These are phyloP conservation scores for Monascus purpureus DNA, from an alignment of 495 filamentous ascomycete genomes.

Conservation along the genomic window DNA sequence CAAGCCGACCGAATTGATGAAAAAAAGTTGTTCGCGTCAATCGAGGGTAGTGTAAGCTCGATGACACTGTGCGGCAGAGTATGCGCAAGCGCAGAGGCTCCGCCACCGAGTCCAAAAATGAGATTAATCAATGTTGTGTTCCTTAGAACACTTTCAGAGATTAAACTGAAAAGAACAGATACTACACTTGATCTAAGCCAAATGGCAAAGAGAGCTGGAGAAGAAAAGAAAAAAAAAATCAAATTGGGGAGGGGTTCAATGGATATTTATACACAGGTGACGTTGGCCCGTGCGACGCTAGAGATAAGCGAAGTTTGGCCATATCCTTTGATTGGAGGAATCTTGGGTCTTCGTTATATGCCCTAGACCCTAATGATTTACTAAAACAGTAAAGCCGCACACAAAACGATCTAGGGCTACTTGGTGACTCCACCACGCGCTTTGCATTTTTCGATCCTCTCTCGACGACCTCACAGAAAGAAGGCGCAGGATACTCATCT, in stretches of 20 bases:
- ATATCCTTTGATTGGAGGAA: conserved; percentile 12
- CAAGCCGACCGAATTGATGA: conserved; percentile 43
- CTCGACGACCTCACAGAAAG: conserved; percentile 15
- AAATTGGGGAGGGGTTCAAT: conserved; percentile 9
- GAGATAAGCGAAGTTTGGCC: conserved; percentile 7
- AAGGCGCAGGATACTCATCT: conserved; percentile 46
- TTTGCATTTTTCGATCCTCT: no score
- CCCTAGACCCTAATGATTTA: conserved; percentile 10
- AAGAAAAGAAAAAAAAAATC: conserved; percentile 33
- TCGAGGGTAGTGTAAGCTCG: conserved; percentile 79
- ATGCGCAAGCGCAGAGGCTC: conserved; percentile 76
- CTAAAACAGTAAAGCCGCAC: conserved; percentile 15
- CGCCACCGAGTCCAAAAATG: conserved; percentile 51
- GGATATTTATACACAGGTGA: conserved; percentile 15
- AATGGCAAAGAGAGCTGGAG: conserved; percentile 44
- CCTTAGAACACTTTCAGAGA: conserved; percentile 55
- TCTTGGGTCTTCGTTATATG: not conserved
- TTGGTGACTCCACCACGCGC: conserved; percentile 18
- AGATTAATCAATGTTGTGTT: conserved; percentile 71
- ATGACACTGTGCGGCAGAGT: conserved; percentile 61
- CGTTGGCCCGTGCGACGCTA: conserved; percentile 7
- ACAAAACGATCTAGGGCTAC: conserved; percentile 11
- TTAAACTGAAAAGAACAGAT: conserved; percentile 99
- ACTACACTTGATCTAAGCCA: conserved; percentile 94
- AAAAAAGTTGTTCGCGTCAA: conserved; percentile 68